These are phyloP conservation scores for Collybiopsis luxurians DNA, from an alignment of 768 basidiomycete genomes.

Conservation along the genomic window DNA sequence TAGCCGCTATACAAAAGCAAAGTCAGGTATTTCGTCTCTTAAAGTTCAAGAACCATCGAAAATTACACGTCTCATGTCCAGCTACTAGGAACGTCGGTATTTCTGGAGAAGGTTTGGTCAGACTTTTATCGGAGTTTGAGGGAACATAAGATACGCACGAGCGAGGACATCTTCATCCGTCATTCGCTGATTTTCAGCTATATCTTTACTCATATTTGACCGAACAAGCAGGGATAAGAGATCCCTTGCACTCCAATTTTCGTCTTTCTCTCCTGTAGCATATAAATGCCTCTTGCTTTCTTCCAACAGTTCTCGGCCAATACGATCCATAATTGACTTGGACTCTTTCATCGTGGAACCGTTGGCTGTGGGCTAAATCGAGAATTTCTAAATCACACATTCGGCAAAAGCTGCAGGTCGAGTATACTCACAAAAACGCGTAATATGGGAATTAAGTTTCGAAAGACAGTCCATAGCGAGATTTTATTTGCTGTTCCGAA, in stretches of 20 bases:
- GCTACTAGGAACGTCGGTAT: conserved; percentile 41
- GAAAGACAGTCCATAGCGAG: conserved; percentile 17
- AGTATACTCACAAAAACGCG: not conserved
- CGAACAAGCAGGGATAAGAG: conserved; percentile 44
- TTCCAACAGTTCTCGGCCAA: conserved; percentile 35
- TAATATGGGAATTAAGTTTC: not conserved
- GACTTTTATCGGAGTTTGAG: not conserved
- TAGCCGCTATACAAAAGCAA: conserved; percentile 8
- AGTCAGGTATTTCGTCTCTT: not conserved
- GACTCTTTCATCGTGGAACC: conserved; percentile 28
- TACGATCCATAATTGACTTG: conserved; percentile 28
- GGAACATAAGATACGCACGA: conserved; percentile 4
- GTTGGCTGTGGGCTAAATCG: conserved; percentile 29
- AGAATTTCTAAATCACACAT: too few relatives aligned
- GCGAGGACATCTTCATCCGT: conserved; percentile 46
- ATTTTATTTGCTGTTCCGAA: conserved; percentile 14
- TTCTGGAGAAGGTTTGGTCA: conserved; percentile 16
- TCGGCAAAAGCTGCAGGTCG: not conserved
- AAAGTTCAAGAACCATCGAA: too few relatives aligned
- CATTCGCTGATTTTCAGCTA: conserved; percentile 40
- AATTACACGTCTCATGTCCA: conserved; percentile 25
- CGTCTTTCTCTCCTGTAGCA: conserved; percentile 9
- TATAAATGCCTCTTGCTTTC: conserved; percentile 35
- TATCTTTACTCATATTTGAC: conserved; percentile 49
- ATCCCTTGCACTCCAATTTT: conserved; percentile 36